Evolutionary conservation across 2,329 filamentous ascomycete species (phyloP), one percentile per base, ranked within the genome.

Genomic region (Aureobasidium sp.): DNA sequence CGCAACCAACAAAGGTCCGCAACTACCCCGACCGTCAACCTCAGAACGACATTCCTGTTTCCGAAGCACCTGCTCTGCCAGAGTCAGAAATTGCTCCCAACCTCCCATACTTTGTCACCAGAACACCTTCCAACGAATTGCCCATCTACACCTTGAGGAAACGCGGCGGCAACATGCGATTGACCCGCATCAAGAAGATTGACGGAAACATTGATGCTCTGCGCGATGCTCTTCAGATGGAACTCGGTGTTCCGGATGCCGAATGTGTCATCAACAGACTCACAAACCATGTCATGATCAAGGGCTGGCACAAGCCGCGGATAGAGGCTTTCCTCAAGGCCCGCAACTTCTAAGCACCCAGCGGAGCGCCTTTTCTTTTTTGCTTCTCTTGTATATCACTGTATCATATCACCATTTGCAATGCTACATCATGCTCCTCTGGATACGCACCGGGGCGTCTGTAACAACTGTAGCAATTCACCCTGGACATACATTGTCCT

Each of bases 181-280:
- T 89, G 69, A 95, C 93, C 5, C 75, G 84, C 62, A 77, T 99
- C 62, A 88, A 91, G 73, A 92, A 89, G 75, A 82, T 93, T 55
- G 85, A 90, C 63, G 94, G 94, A 17, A 83, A 96, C 72, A 70
- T 85, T 55, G 74, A 78, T 36, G 82, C 78, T 3, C 72, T 97
- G 66, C 80, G 84, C 65, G 74, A 81, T 39, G 87, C 92, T 67
- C 72, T 97, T 62, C 76, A 79, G 41, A 71, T 76, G 24, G 81
- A 79, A 12, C 73, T 96, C 64, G 65, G 66, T 3, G 43, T 71
- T 43, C 51, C 63, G 32, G 71, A 79, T 55, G 77, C 82, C 15
- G 77, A 85, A 7, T 78, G 87, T 46, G 77, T 73, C 65, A 78
- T 87, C 50, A 86, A 86, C 71, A 71, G 73, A 39, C 76, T 87